A percentile compares a stretch with the other conserved stretches of the same genome.
Evolutionary conservation across 768 basidiomycete genomes (phyloP).

Genomic region (Nidularia pulvinata): DNA sequence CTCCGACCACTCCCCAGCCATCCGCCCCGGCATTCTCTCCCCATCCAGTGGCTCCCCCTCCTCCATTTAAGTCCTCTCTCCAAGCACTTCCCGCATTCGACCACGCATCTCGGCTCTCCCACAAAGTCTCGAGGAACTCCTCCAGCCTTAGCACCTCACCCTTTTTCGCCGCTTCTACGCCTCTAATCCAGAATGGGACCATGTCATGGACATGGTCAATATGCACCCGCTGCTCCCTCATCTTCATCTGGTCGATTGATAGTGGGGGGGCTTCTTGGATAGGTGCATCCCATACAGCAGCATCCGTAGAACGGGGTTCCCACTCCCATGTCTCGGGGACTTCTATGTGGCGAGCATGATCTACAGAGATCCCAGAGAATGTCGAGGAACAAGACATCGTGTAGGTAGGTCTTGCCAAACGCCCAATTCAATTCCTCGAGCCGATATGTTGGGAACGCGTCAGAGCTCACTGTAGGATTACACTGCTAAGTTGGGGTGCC

Average conservation of each 20-base stretch:
- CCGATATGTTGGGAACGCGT: too few relatives aligned
- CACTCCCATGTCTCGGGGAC: conserved; percentile 12
- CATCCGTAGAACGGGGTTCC: conserved; percentile 13
- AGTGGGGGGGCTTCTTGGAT: conserved; percentile 12
- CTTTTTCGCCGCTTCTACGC: conserved; percentile 43
- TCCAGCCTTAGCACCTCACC: conserved; percentile 41
- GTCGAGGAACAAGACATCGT: background rate
- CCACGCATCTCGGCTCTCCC: conserved; percentile 8
- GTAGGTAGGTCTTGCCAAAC: background rate
- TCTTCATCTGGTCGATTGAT: conserved; percentile 24
- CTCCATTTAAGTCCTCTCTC: too few relatives aligned
- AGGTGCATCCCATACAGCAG: conserved; percentile 17
- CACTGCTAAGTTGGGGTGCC: too few relatives aligned
- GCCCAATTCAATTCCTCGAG: too few relatives aligned
- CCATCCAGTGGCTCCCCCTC: too few relatives aligned
- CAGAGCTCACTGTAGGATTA: too few relatives aligned
- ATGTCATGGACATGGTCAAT: conserved; percentile 49
- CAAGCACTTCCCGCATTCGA: too few relatives aligned
- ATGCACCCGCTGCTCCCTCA: conserved; percentile 20
- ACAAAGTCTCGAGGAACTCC: conserved; percentile 42
- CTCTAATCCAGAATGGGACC: conserved; percentile 54
- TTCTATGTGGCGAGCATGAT: conserved; percentile 1
- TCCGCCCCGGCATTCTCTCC: too few relatives aligned
- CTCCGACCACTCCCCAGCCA: too few relatives aligned
- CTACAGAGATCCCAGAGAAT: background rate